Evolutionary conservation across 2,329 filamentous ascomycete genomes (phyloP).

Genomic region (Aspergillus fumigatiaffinis): DNA sequence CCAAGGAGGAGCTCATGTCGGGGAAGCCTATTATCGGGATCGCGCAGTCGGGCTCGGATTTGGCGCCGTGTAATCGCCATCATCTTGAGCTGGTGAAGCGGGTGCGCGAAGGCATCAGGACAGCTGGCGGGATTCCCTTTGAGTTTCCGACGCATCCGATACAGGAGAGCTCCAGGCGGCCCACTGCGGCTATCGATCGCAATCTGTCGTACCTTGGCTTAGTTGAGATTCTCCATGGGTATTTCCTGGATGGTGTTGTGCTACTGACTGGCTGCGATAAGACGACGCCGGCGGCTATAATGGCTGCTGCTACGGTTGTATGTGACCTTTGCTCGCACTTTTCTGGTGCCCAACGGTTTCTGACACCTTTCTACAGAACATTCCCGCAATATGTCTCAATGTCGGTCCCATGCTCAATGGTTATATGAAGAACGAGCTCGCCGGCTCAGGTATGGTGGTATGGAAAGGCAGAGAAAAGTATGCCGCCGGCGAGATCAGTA

Average conservation of each 20-base stretch:
- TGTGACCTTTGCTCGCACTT: constrained; percentile 5
- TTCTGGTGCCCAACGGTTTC: background rate
- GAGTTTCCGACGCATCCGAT: constrained; percentile 53
- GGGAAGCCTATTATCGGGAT: constrained; percentile 52
- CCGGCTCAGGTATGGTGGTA: constrained; percentile 46
- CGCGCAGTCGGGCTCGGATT: constrained; percentile 50
- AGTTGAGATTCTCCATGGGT: constrained; percentile 47
- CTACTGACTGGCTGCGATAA: constrained; percentile 52
- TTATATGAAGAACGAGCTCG: constrained; percentile 38
- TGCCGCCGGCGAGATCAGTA: constrained; percentile 45
- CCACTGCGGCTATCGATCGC: constrained; percentile 49
- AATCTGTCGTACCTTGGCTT: constrained; percentile 48
- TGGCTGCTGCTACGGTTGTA: constrained; percentile 50
- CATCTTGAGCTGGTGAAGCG: constrained; percentile 49
- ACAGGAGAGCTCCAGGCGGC: constrained; percentile 46
- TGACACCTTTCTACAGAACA: constrained; percentile 35
- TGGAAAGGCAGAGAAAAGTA: constrained; percentile 50
- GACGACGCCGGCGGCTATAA: constrained; percentile 50
- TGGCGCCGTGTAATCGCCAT: constrained; percentile 50
- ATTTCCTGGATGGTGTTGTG: constrained; percentile 50
- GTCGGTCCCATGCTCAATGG: constrained; percentile 54
- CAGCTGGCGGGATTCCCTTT: constrained; percentile 48
- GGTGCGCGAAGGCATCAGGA: constrained; percentile 49
- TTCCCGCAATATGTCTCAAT: constrained; percentile 50
- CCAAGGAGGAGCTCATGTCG: constrained; percentile 47